Evolutionary conservation across 2,329 filamentous ascomycete genomes (phyloP).

Genomic region (Fulvia fulva): DNA sequence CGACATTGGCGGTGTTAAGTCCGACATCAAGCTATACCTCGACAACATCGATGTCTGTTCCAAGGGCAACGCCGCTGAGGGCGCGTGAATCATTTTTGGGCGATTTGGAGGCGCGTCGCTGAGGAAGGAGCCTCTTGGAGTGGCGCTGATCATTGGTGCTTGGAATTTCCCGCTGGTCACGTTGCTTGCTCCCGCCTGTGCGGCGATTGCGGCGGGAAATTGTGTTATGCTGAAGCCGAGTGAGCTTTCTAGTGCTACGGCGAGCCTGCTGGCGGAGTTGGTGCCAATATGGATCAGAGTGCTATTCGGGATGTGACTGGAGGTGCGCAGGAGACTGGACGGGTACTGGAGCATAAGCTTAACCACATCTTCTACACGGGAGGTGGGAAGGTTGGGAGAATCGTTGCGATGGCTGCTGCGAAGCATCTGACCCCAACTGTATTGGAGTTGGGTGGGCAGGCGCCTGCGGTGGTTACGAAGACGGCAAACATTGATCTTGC

Average conservation of each 20-base stretch:
- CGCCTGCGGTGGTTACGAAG: slow-evolving; percentile 73
- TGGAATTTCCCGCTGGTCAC: slow-evolving; percentile 90
- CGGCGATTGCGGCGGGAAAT: slow-evolving; percentile 84
- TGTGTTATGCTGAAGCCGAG: slow-evolving; percentile 84
- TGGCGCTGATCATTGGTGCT: slow-evolving; percentile 73
- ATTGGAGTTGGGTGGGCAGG: slow-evolving; percentile 79
- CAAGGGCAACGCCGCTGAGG: slow-evolving; percentile 7
- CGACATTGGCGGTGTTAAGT: slow-evolving; percentile 9
- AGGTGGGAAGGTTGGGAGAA: slow-evolving; percentile 65
- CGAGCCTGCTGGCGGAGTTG: slow-evolving; percentile 72
- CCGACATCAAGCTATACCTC: slow-evolving; percentile 9
- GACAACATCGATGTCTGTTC: slow-evolving; percentile 11
- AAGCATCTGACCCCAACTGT: slow-evolving; percentile 73
- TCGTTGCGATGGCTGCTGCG: slow-evolving; percentile 66
- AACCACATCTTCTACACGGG: slow-evolving; percentile 84
- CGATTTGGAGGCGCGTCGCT: slow-evolving; percentile 67
- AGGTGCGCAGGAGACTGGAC: slow-evolving; percentile 68
- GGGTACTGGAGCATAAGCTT: slow-evolving; percentile 79
- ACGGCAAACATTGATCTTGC: slow-evolving; percentile 72
- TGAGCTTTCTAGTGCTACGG: slow-evolving; percentile 69
- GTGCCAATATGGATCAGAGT: slow-evolving; percentile 71
- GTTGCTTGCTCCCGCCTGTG: slow-evolving; percentile 69
- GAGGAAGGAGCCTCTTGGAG: slow-evolving; percentile 78
- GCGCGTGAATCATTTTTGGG: slow-evolving; percentile 48
- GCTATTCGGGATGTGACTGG: slow-evolving; percentile 76